Percentiles rank a stretch among this genome's conserved stretches.
phyloP scores from a whole-genome alignment of 2,329 filamentous ascomycete genomes.

The Calonectria honghensis region DNA sequence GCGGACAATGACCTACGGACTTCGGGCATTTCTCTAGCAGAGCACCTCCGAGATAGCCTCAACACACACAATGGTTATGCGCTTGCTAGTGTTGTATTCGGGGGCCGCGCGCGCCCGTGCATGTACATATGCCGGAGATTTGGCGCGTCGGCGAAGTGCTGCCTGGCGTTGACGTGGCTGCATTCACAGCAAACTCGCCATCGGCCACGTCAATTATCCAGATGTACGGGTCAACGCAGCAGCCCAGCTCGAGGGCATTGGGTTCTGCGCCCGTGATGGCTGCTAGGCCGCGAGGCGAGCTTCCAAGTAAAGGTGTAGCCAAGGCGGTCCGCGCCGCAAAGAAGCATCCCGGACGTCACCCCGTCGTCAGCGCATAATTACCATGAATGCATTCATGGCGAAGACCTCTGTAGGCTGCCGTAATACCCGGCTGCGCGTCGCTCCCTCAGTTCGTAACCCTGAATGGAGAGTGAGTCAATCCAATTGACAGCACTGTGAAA shows the following conservation, averaged over 20 bases:
- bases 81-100: not conserved
- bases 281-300: conserved; percentile 10
- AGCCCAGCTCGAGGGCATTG: not conserved
- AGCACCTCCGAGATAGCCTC: conserved; percentile 2
- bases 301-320: not conserved
- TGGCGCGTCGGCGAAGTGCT: conserved; percentile 8
- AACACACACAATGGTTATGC: not conserved
- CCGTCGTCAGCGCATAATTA: conserved; percentile 23
- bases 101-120: not conserved
- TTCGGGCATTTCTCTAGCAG: not conserved
- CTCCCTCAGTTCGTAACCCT: not conserved
- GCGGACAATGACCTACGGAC: not conserved
- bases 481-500: not conserved
- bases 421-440: conserved; percentile 26
- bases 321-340: not conserved
- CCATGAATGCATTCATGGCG: not conserved
- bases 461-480: not conserved
- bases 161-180: conserved; percentile 24
- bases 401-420: not conserved
- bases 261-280: not conserved
- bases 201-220: conserved; percentile 7
- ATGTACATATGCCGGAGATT: not conserved
- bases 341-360: conserved; percentile 16
- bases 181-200: not conserved
- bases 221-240: not conserved